Evolutionary conservation across 1,139 yeast species (phyloP), one percentile per base, ranked within the genome.

Genomic region (Yamadazyma jaroonii): DNA sequence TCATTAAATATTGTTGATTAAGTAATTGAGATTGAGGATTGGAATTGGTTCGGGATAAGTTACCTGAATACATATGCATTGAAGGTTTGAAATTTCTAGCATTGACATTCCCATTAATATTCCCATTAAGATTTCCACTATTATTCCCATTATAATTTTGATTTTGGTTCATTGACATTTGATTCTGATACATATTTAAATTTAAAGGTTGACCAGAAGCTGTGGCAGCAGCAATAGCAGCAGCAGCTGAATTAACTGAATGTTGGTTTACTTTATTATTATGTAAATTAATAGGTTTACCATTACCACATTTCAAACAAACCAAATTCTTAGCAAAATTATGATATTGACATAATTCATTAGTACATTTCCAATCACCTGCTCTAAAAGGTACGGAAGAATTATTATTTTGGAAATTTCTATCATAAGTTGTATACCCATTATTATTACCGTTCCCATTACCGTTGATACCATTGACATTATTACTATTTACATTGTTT

Each of bases 351-450:
- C 97, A 90, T 25, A 78, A 72, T 38, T 84, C 94, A 46, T 74
- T 77, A 23, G 76, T 65, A 67, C 97, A 89, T 59, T 88, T 89
- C 97, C 97, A 90, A 61, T 90, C 97, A 33, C 97, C 97, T 2
- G 97, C 97, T 52, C 97, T 77, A 61, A 90, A 90, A 11, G 97
- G 97, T 9, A 89, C 95, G 8, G 47, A 33, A 30, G 45, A 49
- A 38, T 53, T 44, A 34, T 50, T 49, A 29, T 43, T 45, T 39
- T 42, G 39, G 37, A 45, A 46, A 32, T 27, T 33, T 11, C 33
- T 29, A 25, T 32, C 25, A 29, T 29, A 29, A 10, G 12, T 17
- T n/a, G 26, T 27, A 27, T 32, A 24, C 17, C 36, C 31, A 34
- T 36, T 43, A 46, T 47, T 49, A 27, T 48, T 38, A 11, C 38